Conservation (phyloP, 306 rosid species). For the Rosa persica region DNA sequence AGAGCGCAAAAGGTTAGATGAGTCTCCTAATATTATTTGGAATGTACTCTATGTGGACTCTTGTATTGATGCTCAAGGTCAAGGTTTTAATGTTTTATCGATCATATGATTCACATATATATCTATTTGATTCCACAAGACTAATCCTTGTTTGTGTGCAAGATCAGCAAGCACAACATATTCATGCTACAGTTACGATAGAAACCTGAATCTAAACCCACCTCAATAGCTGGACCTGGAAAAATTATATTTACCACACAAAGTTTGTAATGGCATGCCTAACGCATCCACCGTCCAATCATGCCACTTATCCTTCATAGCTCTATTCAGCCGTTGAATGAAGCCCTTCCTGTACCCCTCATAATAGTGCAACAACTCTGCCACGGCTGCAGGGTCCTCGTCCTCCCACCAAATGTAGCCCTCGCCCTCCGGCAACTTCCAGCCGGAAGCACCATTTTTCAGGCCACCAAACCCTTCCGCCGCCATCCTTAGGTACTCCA, state of each 20-base stretch:
- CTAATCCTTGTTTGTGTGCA: background rate
- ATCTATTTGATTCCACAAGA: background rate
- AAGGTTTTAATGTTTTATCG: no score
- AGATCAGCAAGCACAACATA: background rate
- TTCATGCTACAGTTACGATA: background rate
- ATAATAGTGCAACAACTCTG: slow-evolving; percentile 33
- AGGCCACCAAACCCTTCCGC: slow-evolving; percentile 34
- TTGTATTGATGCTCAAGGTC: no score
- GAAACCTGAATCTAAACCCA: background rate
- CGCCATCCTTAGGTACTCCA: slow-evolving; percentile 39
- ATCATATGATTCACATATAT: no score
- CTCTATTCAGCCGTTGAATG: slow-evolving; percentile 68
- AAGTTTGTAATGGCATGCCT: slow-evolving; percentile 32
- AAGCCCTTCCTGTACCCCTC: slow-evolving; percentile 46
- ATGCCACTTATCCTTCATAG: slow-evolving; percentile 54
- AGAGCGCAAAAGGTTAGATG: background rate
- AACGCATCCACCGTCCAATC: slow-evolving; percentile 42
- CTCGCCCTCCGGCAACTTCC: slow-evolving; percentile 21
- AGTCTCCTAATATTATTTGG: no score
- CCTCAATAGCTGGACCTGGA: background rate
- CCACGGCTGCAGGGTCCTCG: slow-evolving; percentile 44
- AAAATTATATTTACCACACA: slow-evolving; percentile 34
- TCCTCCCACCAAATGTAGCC: slow-evolving; percentile 41
- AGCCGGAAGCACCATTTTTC: background rate
- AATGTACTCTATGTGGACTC: no score